Evolutionary conservation across 345 rosid species (phyloP).

Genomic region (Citrus medica): DNA sequence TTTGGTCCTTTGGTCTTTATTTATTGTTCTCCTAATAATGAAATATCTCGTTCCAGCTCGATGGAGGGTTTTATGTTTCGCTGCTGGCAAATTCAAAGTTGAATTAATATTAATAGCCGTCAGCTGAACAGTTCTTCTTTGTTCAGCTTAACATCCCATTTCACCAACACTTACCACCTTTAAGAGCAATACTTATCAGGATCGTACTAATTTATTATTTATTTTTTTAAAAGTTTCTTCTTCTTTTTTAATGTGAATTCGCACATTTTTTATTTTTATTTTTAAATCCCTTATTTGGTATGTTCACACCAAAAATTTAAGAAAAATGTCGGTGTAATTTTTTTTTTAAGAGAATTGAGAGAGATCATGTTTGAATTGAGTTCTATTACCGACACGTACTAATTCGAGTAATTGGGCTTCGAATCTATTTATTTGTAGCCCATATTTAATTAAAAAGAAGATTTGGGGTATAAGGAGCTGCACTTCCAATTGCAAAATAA

Average conservation of each 20-base stretch:
- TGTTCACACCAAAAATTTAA: constrained; percentile 12
- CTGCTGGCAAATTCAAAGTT: background rate
- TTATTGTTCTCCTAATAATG: background rate
- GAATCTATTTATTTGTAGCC: background rate
- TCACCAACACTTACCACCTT: background rate
- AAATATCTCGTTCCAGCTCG: background rate
- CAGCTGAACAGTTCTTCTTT: background rate
- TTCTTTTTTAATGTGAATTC: background rate
- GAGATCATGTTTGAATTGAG: constrained; percentile 25
- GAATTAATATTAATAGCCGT: constrained; percentile 7
- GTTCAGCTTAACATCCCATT: background rate
- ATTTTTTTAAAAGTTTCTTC: background rate
- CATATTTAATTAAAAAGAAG: background rate
- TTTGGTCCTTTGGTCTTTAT: background rate
- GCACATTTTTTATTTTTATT: background rate
- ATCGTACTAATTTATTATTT: background rate
- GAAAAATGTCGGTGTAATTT: constrained; percentile 1
- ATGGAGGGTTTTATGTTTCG: constrained; percentile 3
- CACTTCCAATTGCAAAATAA: no score
- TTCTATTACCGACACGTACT: background rate
- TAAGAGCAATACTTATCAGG: background rate
- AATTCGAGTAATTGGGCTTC: background rate
- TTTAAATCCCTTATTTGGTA: background rate
- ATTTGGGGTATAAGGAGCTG: background rate
- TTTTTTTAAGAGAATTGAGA: background rate